A percentile compares a stretch with the other conserved stretches of the same genome.
phyloP scores from a whole-genome alignment of 805 yeast genomes.

The Wickerhamomyces queroliae region DNA sequence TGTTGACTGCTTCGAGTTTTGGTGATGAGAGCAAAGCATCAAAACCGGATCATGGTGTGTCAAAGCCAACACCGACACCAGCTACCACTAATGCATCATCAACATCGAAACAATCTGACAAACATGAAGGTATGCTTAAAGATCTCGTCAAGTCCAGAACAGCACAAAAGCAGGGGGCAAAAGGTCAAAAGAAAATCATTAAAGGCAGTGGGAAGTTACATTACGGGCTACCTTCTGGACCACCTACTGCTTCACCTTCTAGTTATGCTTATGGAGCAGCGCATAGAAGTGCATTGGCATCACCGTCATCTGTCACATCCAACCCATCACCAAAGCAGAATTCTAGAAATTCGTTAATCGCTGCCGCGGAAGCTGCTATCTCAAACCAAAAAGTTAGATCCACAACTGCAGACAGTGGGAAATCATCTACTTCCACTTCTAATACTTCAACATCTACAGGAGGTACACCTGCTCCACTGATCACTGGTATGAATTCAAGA shows the following conservation, averaged over 20 bases:
- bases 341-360: slow-evolving; percentile 11
- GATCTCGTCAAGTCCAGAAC: slow-evolving; percentile 25
- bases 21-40: background rate
- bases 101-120: slow-evolving; percentile 3
- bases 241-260: too few species aligned
- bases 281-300: background rate
- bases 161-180: slow-evolving; percentile 8
- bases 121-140: slow-evolving; percentile 27
- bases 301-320: slow-evolving; percentile 1
- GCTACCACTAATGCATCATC: slow-evolving; percentile 3
- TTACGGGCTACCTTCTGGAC: slow-evolving; percentile 27
- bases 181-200: slow-evolving; percentile 21
- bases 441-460: background rate
- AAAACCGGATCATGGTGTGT: too few species aligned
- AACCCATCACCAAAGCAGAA: background rate
- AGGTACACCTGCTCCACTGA: slow-evolving; percentile 14
- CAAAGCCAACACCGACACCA: slow-evolving; percentile 1
- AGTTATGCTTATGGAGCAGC: too few species aligned
- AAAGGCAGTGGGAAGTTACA: slow-evolving; percentile 22
- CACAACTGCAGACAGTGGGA: slow-evolving; percentile 4
- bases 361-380: slow-evolving; percentile 21
- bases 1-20: background rate
- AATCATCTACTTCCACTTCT: background rate
- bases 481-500: slow-evolving; percentile 57
- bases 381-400: slow-evolving; percentile 7